phyloP scores from a whole-genome alignment of 371 early-diverging fungal species.

The Actinomucor elegans region DNA sequence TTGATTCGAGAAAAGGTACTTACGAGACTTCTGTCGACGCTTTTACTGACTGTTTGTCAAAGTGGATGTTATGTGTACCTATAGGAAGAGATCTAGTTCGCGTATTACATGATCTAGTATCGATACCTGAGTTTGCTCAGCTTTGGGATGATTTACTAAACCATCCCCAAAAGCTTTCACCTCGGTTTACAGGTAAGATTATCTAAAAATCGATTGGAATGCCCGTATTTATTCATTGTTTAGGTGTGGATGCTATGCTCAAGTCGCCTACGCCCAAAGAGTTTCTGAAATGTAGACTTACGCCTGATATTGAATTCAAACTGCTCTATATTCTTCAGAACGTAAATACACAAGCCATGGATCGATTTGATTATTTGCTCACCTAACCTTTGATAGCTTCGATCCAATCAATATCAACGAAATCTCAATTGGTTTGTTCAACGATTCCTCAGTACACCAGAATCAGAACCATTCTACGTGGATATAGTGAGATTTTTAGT shows the following conservation, averaged over 20 bases:
- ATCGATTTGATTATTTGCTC: neutral
- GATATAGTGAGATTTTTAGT: slow-evolving; percentile 81
- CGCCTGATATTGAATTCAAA: slow-evolving; percentile 74
- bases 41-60: too few relatives aligned
- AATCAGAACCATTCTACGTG: slow-evolving; percentile 61
- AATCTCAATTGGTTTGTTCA: slow-evolving; percentile 72
- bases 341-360: slow-evolving; percentile 37
- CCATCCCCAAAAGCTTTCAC: slow-evolving; percentile 56
- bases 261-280: slow-evolving; percentile 64
- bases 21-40: too few relatives aligned
- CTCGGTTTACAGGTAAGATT: slow-evolving; percentile 52
- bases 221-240: slow-evolving; percentile 2
- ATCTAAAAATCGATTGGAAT: too few relatives aligned
- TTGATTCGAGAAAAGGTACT: slow-evolving; percentile 60
- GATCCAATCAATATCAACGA: slow-evolving; percentile 47
- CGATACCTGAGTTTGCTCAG: slow-evolving; percentile 57
- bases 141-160: slow-evolving; percentile 63
- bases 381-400: too few relatives aligned
- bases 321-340: slow-evolving; percentile 69
- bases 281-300: slow-evolving; percentile 61
- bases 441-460: slow-evolving; percentile 58
- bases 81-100: slow-evolving; percentile 75
- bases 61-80: slow-evolving; percentile 60
- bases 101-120: slow-evolving; percentile 64
- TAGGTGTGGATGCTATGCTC: slow-evolving; percentile 50